Evolutionary conservation across 441 rosid genomes (phyloP), one percentile per base, ranked within the genome.

Genomic region (Melastoma candidum): DNA sequence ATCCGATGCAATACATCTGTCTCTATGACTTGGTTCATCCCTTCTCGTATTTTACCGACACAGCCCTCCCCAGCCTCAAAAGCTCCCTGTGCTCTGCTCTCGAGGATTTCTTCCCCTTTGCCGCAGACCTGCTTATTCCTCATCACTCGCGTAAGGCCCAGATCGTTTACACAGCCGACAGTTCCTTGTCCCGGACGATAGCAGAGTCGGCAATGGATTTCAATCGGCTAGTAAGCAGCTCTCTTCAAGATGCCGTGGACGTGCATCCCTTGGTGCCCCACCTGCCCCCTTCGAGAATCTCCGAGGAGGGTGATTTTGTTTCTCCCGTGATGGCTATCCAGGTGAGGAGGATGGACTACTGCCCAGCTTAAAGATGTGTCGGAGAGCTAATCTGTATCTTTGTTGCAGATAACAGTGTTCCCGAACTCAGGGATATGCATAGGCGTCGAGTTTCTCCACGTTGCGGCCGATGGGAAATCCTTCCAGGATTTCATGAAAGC

Each of bases 11-110:
- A 47, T 69, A 74, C 24, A 65, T 85, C 29, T 72, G 67, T 77
- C 80, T 77, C 69, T 79, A 71, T 4, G 47, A 56, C 27, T 68
- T 63, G 63, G 60, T 53, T 51, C 54, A 63, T 45, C 60, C 82
- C 17, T 61, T 75, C 12, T 14, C 65, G 10, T 36, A 58, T 46
- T 77, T 79, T 51, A 44, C 45, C 10, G 26, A 62, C 12, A 50
- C 54, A 44, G 11, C 54, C 49, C 60, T 69, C 24, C 79, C 77
- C n/a, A 4, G 6, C 14, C 73, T 82, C 10, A 74, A 70, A 46
- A 59, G 55, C 32, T 78, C 94, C 24, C 81, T 85, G 11, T 80
- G 87, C 26, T 47, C 63, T 50, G 57, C 87, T 43, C 89, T 84
- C 58, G 72, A 41, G 12, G 80, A 70, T 43, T 84, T 75, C 71